These are phyloP conservation scores for Globisporangium nunn DNA, from an alignment of 352 stramenopile genomes.

Conservation along the genomic window DNA sequence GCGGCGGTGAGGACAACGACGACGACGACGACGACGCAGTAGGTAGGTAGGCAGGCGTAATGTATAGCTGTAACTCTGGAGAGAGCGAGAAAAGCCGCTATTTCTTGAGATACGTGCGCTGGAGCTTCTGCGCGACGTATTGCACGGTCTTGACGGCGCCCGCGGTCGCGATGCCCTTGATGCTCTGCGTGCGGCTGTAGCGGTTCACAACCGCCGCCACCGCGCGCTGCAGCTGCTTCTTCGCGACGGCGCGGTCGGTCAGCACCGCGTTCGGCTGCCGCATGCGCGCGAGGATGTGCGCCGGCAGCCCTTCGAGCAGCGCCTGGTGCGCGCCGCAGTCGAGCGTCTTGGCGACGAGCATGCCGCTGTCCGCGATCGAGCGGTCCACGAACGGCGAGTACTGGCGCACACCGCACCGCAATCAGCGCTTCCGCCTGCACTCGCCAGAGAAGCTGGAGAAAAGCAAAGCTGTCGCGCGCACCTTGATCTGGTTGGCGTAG, in stretches of 20 bases:
- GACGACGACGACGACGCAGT: no score
- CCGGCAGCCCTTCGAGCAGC: conserved; percentile 46
- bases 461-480: conserved; percentile 10
- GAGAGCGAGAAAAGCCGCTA: background rate
- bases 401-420: conserved; percentile 16
- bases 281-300: conserved; percentile 36
- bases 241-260: conserved; percentile 26
- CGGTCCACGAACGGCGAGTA: conserved; percentile 55
- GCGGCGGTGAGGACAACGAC: no score
- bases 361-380: conserved; percentile 31
- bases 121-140: conserved; percentile 82
- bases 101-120: conserved; percentile 71
- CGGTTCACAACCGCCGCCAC: conserved; percentile 67
- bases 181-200: conserved; percentile 85
- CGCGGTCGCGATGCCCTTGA: conserved; percentile 84
- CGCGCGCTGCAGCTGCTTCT: conserved; percentile 59
- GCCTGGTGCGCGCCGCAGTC: conserved; percentile 26
- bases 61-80: background rate
- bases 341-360: conserved; percentile 43
- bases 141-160: conserved; percentile 70
- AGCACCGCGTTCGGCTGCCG: conserved; percentile 18
- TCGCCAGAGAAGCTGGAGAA: background rate
- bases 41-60: background rate
- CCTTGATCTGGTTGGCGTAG: conserved; percentile 71
- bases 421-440: background rate